Evolutionary conservation across 163 green algal species (phyloP).

Genomic region (Prototheca wickerhamii): DNA sequence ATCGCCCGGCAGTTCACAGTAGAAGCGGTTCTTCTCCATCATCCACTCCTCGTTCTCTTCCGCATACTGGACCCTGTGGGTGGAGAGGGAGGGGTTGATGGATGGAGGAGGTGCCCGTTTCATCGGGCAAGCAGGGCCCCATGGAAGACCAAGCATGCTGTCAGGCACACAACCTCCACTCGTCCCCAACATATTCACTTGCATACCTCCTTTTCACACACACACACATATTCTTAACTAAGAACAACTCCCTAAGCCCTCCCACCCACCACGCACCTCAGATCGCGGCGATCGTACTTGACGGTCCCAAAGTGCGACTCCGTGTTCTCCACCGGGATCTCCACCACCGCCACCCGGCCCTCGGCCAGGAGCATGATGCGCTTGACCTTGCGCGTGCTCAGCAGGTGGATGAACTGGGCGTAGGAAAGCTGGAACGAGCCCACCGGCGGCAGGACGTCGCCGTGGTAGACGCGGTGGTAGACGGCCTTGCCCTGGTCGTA

Average conservation of each 20-base stretch:
- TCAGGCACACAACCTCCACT: background rate
- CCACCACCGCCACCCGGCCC: slow-evolving; percentile 50
- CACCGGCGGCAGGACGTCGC: slow-evolving; percentile 38
- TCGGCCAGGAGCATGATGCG: slow-evolving; percentile 50
- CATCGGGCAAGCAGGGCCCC: background rate
- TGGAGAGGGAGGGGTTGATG: background rate
- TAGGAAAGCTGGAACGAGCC: slow-evolving; percentile 39
- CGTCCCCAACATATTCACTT: background rate
- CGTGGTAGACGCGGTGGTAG: slow-evolving; percentile 37
- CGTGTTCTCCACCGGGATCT: slow-evolving; percentile 51
- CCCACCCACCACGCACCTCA: slow-evolving; percentile 12
- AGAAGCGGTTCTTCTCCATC: slow-evolving; percentile 71
- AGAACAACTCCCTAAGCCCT: background rate
- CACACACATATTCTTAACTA: too few relatives aligned
- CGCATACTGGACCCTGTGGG: slow-evolving; percentile 33
- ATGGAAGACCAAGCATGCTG: background rate
- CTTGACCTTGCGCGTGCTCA: slow-evolving; percentile 45
- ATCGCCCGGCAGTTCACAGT: slow-evolving; percentile 62
- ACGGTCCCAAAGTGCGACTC: slow-evolving; percentile 26
- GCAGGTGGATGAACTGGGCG: slow-evolving; percentile 36
- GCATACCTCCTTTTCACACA: too few relatives aligned
- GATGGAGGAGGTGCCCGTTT: background rate
- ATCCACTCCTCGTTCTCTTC: slow-evolving; percentile 43
- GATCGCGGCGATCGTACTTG: slow-evolving; percentile 27
- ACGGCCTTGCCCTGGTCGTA: slow-evolving; percentile 8